Base-by-base conservation (phyloP, 2,329 filamentous ascomycete genomes). In the Davidsoniella australis region DNA sequence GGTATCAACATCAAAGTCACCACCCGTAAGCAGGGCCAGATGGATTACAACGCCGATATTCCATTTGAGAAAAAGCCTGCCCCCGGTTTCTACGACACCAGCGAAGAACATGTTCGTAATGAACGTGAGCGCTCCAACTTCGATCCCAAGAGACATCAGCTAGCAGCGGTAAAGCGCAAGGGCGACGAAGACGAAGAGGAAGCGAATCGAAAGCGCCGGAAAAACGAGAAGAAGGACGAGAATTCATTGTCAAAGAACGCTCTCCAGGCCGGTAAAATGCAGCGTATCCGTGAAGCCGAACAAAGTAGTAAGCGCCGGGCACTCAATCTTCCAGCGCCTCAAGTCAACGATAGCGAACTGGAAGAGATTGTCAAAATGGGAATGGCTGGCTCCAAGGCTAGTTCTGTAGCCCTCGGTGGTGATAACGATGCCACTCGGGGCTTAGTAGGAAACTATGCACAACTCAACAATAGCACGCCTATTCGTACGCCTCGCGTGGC, bases 331-430 rank as follows among this genome's bases (percentile, higher is more conserved):
- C 91, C 91, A 7, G 71, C 84, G 20, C 91, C 91, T 7, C 91
- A 98, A 65, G 86, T 98, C 58, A 81, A 85, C 62, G 91, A 98
- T 59, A 75, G 78, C 41, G 91, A 98, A 65, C 70, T 98, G 52
- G 91, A 98, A 60, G 88, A 95, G 56, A 96, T 98, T 59, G 86
- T 98, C 55, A 98, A 98, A 69, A 94, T 96, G 87, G 89, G 91
- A 41, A 84, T 94, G 75, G 77, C 87, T 53, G 91, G 89, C 37
- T 87, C 95, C 60, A 80, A 82, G 47, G 91, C 91, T 41, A 87
- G 80, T 58, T 68, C 73, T 54, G 70, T 84, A 61, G 85, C 85
- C 4, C 76, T 76, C 41, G 78, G 79, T 48, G 83, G 84, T 61
- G 86, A 94, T 53, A 93, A 88, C 55, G 78, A 86, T 60, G 78